Evolutionary conservation across 768 basidiomycete genomes (phyloP).

Genomic region (Lentinula raphanica): DNA sequence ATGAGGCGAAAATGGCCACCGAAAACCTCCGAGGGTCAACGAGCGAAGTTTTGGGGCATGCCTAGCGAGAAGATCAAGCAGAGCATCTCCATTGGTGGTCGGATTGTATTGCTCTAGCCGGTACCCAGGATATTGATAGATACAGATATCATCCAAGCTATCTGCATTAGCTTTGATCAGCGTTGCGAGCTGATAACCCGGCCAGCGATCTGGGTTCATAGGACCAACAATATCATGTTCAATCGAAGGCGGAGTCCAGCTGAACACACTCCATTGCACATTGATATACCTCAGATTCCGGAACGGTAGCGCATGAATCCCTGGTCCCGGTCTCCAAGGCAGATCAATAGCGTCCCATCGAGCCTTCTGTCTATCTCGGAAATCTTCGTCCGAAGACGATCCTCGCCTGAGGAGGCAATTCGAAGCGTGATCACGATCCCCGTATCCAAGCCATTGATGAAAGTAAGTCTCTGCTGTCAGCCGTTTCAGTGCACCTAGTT

Average conservation of each 20-base stretch:
- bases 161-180: background rate
- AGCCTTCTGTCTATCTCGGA: background rate
- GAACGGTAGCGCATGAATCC: background rate
- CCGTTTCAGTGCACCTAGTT: background rate
- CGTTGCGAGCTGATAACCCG: background rate
- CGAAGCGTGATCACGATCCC: background rate
- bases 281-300: background rate
- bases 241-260: background rate
- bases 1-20: no score
- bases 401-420: background rate
- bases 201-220: background rate
- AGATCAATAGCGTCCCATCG: background rate
- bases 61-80: background rate
- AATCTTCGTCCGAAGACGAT: background rate
- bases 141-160: background rate
- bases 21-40: background rate
- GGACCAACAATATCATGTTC: background rate
- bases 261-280: background rate
- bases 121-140: slow-evolving; percentile 4
- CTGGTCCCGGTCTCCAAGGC: background rate
- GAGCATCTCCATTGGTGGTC: background rate
- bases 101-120: background rate
- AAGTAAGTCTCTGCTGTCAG: background rate
- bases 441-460: background rate
- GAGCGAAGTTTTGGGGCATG: background rate